Evolutionary conservation across 331 rosid species (phyloP), one percentile per base, ranked within the genome.

Genomic region (Dryas integrifolia): DNA sequence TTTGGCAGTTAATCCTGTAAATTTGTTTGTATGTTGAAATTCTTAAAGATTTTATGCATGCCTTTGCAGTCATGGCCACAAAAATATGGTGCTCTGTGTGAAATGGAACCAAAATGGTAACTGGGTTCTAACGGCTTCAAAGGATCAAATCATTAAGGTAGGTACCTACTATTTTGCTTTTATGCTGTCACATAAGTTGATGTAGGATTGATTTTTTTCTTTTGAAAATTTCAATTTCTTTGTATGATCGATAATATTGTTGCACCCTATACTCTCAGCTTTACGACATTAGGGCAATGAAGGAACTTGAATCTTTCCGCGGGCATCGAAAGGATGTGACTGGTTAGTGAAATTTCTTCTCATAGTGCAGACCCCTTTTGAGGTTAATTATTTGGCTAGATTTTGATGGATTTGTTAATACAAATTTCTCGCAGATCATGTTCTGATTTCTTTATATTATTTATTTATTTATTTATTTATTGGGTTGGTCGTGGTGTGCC

Each of bases 291-390:
- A 88, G 99, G 68, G 92, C 98, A 70, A 95, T 95, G 99, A 95
- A 95, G 86, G 99, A 95, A 82, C 99, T 95, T 81, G 96, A 90
- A 81, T 95, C 99, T 50, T 95, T 92, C 73, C 99, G 99, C 47
- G 99, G 99, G 62, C 96, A 95, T 85, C 84, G 92, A 69, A 95
- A 95, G 83, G 99, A 95, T 72, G 99, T 95, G 79, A 95, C 96
- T 49, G 75, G 99, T 95, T 76, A 79, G 86, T 87, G 79, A 73
- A 41, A 18, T 76, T 58, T 65, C 45, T 49, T 72, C 72, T 53
- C 45, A 16, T 58, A 9, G 35, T 30, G 35, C 35, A 30, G 35
- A 30, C 35, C 35, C 3, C 3, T 30, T 30, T 30, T 30, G 35
- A 30, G 35, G 35, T 30, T 30, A 30, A 30, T 30, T 30, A 30